These are phyloP conservation scores for Meripilus lineatus DNA, from an alignment of 1,284 basidiomycete genomes.

Conservation along the genomic window DNA sequence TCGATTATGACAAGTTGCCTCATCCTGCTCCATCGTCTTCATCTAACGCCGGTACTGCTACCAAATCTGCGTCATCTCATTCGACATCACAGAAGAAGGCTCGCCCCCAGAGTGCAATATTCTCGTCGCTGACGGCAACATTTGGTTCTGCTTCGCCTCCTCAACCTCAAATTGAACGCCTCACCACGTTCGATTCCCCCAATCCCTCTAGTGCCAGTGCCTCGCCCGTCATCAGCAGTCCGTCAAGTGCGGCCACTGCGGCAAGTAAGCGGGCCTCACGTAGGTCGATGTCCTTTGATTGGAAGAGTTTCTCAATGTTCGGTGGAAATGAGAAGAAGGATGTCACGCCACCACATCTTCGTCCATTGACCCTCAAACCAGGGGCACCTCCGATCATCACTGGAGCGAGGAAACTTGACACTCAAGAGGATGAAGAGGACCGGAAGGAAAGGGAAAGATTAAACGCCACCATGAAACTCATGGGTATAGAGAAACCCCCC, in stretches of 20 bases:
- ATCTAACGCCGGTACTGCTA: slow-evolving; percentile 10
- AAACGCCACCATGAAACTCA: slow-evolving; percentile 85
- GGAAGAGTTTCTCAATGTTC: slow-evolving; percentile 70
- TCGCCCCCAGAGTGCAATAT: slow-evolving; percentile 56
- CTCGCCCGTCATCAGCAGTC: slow-evolving; percentile 19
- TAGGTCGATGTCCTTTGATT: slow-evolving; percentile 77
- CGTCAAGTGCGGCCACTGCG: slow-evolving; percentile 20
- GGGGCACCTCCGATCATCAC: slow-evolving; percentile 51
- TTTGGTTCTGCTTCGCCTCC: slow-evolving; percentile 13
- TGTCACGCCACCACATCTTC: slow-evolving; percentile 47
- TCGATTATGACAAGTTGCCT: slow-evolving; percentile 71
- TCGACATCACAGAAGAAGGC: slow-evolving; percentile 35
- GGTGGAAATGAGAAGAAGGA: slow-evolving; percentile 56
- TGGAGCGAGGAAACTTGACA: slow-evolving; percentile 71
- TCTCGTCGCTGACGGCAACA: slow-evolving; percentile 37
- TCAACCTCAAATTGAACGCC: slow-evolving; percentile 27
- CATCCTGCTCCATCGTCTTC: slow-evolving; percentile 19
- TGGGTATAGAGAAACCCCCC: slow-evolving; percentile 75
- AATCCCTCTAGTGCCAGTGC: slow-evolving; percentile 29
- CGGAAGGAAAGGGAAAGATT: slow-evolving; percentile 78
- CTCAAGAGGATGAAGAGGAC: slow-evolving; percentile 85
- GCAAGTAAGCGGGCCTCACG: slow-evolving; percentile 45
- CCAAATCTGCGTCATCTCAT: slow-evolving; percentile 23
- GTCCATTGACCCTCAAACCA: slow-evolving; percentile 69
- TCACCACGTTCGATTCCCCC: slow-evolving; percentile 33